Base-by-base conservation (phyloP, 495 filamentous ascomycete genomes). In the Tuber borchii region DNA sequence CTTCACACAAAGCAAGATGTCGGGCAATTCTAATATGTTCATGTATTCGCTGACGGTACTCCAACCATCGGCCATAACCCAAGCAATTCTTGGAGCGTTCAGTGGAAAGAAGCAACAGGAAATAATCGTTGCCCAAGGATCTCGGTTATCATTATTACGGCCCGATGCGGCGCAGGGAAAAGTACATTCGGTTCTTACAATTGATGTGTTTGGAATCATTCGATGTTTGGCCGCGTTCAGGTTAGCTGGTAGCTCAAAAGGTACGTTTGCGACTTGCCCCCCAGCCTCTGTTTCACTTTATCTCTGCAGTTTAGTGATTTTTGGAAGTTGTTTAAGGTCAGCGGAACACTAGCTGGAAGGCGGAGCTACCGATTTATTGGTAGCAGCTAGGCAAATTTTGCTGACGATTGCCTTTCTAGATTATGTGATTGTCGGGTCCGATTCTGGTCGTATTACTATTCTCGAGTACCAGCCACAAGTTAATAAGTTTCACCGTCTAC, bases 171-270 rank as follows among this genome's bases (percentile, higher is more conserved):
- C 90, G 1, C 90, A 93, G 81, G 93, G 92, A 73, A 97, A 96
- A 83, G 90, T 97, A 77, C 89, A 89, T 40, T 93, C 92, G 22
- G 87, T 97, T 26, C 88, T 95, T 71, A 92, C 94, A 1, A 93
- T 97, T 80, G 93, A 99, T 88, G 89, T 95, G 56, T 98, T 98
- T 85, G 95, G 93, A 76, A 97, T 98, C 81, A 95, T 98, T 77
- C 88, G 96, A 74, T 88, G 90, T 31, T 86, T 99, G 81, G 91
- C 93, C 65, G 88, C 93, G 22, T 99, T 97, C 84, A 89, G 96
- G 72, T 86, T 98, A 72, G 93, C 96, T 70, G 95, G 96, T 74
- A 97, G 93, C 83, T 93, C 88, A 80, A 99, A 97, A 92, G 95
- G 95, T 99, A 91, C 87, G 94, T 91, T 83, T 71, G 72, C 68